Conservation (phyloP, 2,329 filamentous ascomycete species). For the Tolypocladium endophyticum region DNA sequence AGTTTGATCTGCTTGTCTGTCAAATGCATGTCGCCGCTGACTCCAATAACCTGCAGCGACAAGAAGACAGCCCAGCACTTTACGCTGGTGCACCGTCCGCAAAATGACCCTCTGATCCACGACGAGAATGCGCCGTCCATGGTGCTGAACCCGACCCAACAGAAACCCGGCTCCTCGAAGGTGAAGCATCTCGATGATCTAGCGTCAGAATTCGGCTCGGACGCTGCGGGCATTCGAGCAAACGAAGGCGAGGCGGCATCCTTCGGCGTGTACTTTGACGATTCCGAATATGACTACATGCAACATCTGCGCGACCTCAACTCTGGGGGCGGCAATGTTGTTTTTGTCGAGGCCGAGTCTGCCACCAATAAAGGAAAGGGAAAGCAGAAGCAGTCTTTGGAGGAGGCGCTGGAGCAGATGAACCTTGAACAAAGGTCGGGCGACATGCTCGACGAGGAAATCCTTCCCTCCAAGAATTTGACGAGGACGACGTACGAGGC, state of each 20-base stretch:
- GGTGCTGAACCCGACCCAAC: conserved; percentile 65
- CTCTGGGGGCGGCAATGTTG: conserved; percentile 58
- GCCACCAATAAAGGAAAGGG: conserved; percentile 58
- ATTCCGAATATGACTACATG: conserved; percentile 98
- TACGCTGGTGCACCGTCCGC: conserved; percentile 86
- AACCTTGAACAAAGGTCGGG: conserved; percentile 42
- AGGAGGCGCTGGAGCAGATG: conserved; percentile 65
- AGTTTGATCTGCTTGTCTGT: conserved; percentile 8
- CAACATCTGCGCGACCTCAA: conserved; percentile 92
- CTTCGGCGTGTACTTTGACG: conserved; percentile 89
- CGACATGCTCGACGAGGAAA: conserved; percentile 59
- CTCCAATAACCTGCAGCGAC: conserved; percentile 33
- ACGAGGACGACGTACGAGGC: conserved; percentile 74
- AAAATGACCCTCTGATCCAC: conserved; percentile 95
- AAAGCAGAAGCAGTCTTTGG: conserved; percentile 67
- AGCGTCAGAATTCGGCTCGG: conserved; percentile 60
- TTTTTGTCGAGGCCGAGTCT: conserved; percentile 69
- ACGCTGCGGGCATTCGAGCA: conserved; percentile 54
- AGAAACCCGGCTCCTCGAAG: conserved; percentile 26
- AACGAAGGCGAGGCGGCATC: conserved; percentile 96
- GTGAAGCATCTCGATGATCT: conserved; percentile 67
- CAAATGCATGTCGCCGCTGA: conserved; percentile 1
- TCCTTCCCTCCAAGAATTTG: conserved; percentile 71
- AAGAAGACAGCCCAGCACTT: conserved; percentile 93
- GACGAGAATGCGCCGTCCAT: conserved; percentile 81